phyloP scores from a whole-genome alignment of 495 filamentous ascomycete genomes.

The Friedmanniomyces simplex region DNA sequence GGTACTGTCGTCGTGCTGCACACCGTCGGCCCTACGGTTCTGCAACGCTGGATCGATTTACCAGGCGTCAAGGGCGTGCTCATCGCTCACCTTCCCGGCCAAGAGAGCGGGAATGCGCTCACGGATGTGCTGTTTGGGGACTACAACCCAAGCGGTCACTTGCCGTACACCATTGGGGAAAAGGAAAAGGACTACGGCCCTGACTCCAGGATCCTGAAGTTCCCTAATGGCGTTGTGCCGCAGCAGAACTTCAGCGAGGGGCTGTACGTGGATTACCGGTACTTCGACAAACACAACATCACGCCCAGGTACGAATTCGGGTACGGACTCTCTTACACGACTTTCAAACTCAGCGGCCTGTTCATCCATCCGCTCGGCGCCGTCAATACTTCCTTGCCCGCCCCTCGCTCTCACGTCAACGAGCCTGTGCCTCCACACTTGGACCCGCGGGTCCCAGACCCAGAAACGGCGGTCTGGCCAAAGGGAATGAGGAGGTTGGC shows the following conservation, averaged over 20 bases:
- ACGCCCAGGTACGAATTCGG: slow-evolving; percentile 67
- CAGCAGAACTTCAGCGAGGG: slow-evolving; percentile 81
- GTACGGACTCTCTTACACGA: slow-evolving; percentile 71
- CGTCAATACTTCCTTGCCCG: not conserved
- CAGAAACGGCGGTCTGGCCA: slow-evolving; percentile 56
- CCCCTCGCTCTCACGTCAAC: slow-evolving; percentile 21
- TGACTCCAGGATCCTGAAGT: slow-evolving; percentile 62
- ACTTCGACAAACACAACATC: slow-evolving; percentile 69
- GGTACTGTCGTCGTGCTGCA: slow-evolving; percentile 77
- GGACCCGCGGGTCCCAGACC: slow-evolving; percentile 43
- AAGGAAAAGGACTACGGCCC: slow-evolving; percentile 72
- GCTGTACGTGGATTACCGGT: slow-evolving; percentile 78
- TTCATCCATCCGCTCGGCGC: slow-evolving; percentile 30
- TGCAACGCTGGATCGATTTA: slow-evolving; percentile 76
- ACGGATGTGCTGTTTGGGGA: slow-evolving; percentile 77
- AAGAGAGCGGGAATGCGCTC: slow-evolving; percentile 82
- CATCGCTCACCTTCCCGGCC: slow-evolving; percentile 77
- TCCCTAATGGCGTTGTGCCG: slow-evolving; percentile 59
- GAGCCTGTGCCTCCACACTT: slow-evolving; percentile 51
- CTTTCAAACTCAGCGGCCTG: slow-evolving; percentile 58
- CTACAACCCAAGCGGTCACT: slow-evolving; percentile 72
- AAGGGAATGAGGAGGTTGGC: slow-evolving; percentile 51
- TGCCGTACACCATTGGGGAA: slow-evolving; percentile 88
- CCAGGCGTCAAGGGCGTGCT: slow-evolving; percentile 72
- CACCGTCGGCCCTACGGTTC: slow-evolving; percentile 73